phyloP scores from a whole-genome alignment of 2,329 filamentous ascomycete genomes.

The Fusarium albidum region DNA sequence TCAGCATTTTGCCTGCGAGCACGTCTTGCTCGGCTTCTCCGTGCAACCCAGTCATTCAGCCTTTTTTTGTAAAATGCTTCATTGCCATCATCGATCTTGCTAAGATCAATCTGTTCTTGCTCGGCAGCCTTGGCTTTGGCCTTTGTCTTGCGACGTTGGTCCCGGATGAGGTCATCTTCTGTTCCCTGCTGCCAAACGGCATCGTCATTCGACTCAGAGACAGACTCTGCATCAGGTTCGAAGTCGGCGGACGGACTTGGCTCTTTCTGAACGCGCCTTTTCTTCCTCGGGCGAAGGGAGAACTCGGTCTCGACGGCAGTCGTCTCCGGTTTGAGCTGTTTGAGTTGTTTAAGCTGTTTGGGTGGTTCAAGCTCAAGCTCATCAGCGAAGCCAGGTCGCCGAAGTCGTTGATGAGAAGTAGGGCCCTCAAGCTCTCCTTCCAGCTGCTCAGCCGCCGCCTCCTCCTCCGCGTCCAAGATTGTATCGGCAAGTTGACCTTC shows the following conservation, averaged over 20 bases:
- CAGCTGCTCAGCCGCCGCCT: constrained; percentile 56
- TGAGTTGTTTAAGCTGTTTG: too few relatives aligned
- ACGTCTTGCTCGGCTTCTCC: constrained; percentile 52
- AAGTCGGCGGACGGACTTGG: constrained; percentile 58
- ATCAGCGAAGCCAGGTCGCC: constrained; percentile 74
- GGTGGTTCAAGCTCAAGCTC: constrained; percentile 34
- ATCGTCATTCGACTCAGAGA: constrained; percentile 46
- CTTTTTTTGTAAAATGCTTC: constrained; percentile 81
- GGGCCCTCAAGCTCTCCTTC: constrained; percentile 55
- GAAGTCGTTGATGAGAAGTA: constrained; percentile 75
- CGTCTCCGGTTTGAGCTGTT: constrained; percentile 25
- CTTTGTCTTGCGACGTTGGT: constrained; percentile 53
- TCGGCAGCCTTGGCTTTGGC: constrained; percentile 47
- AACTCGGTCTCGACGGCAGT: constrained; percentile 60
- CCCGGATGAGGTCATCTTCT: constrained; percentile 49
- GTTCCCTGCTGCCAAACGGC: constrained; percentile 49
- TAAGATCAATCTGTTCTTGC: constrained; percentile 57
- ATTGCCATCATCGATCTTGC: constrained; percentile 84
- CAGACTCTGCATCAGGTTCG: constrained; percentile 44
- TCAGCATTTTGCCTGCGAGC: constrained; percentile 50
- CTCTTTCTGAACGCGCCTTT: constrained; percentile 51
- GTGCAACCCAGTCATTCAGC: constrained; percentile 76
- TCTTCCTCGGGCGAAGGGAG: constrained; percentile 66
- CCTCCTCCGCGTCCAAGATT: constrained; percentile 83
- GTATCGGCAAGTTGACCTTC: constrained; percentile 78